Conservation (phyloP, 1,139 yeast genomes). For the Yamadazyma membranifaciens region DNA sequence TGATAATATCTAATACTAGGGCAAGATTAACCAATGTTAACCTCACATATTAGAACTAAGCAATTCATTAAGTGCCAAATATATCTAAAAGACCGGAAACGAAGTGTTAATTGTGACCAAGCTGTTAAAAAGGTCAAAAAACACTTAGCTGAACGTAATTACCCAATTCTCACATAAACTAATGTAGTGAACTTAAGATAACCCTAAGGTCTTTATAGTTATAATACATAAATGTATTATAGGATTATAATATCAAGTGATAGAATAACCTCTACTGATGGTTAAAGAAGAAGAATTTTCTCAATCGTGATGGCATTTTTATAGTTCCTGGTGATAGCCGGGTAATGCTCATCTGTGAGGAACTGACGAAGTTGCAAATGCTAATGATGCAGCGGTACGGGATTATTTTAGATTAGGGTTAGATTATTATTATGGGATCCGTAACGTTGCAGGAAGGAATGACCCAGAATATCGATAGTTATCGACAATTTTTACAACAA, state of each 20-base stretch:
- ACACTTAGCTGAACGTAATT: conserved; percentile 48
- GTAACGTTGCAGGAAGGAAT: background rate
- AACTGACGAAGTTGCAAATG: conserved; percentile 1
- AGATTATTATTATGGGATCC: background rate
- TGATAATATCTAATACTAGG: conserved; percentile 33
- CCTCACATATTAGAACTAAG: conserved; percentile 13
- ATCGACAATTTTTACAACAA: conserved; percentile 42
- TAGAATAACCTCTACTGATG: conserved; percentile 78
- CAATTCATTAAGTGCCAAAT: conserved; percentile 18
- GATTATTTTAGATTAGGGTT: background rate
- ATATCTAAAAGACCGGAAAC: conserved; percentile 76
- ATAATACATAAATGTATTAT: conserved; percentile 4
- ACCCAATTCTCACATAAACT: conserved; percentile 34
- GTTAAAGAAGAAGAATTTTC: conserved; percentile 18
- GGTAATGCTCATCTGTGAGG: conserved; percentile 16
- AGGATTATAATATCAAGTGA: conserved; percentile 51
- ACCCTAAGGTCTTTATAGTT: conserved; percentile 52
- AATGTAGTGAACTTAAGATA: conserved; percentile 31
- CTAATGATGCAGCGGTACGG: background rate
- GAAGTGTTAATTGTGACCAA: conserved; percentile 66
- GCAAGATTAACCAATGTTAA: conserved; percentile 8
- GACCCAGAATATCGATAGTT: conserved; percentile 4
- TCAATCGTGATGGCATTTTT: conserved; percentile 3
- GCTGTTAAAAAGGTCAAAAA: conserved; percentile 59
- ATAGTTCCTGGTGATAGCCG: conserved; percentile 11